A percentile compares a stretch with the other conserved stretches of the same genome.
Evolutionary conservation across 163 green algal genomes (phyloP).

Genomic region (Chloromonas sp.): DNA sequence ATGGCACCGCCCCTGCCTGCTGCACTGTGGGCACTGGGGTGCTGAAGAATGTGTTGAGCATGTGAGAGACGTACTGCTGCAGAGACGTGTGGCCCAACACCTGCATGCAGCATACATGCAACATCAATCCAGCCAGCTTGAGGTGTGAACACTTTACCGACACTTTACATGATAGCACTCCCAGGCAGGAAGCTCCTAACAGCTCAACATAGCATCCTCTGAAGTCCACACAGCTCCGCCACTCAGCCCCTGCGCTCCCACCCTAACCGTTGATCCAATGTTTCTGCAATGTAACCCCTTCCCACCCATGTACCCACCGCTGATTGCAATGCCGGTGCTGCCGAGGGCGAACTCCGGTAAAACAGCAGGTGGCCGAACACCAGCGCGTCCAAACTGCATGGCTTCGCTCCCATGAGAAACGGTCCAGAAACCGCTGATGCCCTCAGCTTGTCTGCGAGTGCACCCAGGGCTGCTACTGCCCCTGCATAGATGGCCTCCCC

Average conservation of each 20-base stretch:
- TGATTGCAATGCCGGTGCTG: constrained; percentile 35
- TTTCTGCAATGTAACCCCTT: too few species aligned
- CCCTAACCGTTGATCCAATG: too few species aligned
- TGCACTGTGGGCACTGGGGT: background rate
- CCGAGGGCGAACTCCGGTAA: constrained; percentile 33
- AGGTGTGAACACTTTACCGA: background rate
- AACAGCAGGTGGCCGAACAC: constrained; percentile 46
- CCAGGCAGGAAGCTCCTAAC: too few species aligned
- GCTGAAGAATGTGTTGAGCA: background rate
- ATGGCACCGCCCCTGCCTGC: background rate
- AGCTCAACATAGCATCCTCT: too few species aligned
- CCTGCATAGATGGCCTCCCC: constrained; percentile 30
- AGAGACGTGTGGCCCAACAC: background rate
- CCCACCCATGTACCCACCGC: constrained; percentile 21
- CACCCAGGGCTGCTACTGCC: constrained; percentile 23
- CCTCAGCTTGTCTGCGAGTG: constrained; percentile 37
- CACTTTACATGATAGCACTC: too few species aligned
- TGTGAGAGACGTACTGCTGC: background rate
- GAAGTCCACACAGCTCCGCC: too few species aligned
- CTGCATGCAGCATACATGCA: background rate
- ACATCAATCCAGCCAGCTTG: background rate
- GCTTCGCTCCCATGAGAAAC: constrained; percentile 34
- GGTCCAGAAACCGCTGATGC: constrained; percentile 7
- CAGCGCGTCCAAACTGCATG: constrained; percentile 46
- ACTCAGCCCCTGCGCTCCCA: too few species aligned